These are phyloP conservation scores for Lasiosphaeris hirsuta DNA, from an alignment of 495 filamentous ascomycete genomes.

Conservation along the genomic window DNA sequence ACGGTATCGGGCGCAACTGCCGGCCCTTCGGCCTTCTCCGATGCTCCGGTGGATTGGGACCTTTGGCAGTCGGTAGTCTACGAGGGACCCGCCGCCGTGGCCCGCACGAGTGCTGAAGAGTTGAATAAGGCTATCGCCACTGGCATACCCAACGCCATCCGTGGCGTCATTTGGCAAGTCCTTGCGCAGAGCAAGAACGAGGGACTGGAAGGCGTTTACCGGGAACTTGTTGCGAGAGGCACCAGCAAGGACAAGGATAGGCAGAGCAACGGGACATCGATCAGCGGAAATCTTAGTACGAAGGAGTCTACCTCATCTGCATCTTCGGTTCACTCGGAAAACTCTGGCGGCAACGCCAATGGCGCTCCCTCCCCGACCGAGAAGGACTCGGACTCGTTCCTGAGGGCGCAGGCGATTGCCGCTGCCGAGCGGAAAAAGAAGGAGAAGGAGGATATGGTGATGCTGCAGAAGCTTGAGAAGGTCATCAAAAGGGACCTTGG, in stretches of 20 bases:
- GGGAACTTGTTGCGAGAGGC: conserved; percentile 73
- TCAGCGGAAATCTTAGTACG: conserved; percentile 38
- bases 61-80: conserved; percentile 96
- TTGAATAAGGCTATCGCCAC: conserved; percentile 86
- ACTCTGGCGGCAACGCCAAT: conserved; percentile 63
- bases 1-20: conserved; percentile 74
- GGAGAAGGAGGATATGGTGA: conserved; percentile 68
- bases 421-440: conserved; percentile 68
- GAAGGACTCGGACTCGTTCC: conserved; percentile 59
- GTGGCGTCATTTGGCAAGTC: conserved; percentile 97
- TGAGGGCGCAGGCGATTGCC: conserved; percentile 63
- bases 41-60: conserved; percentile 88
- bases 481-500: conserved; percentile 85
- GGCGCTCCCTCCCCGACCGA: conserved; percentile 57
- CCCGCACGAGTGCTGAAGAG: conserved; percentile 79
- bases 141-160: conserved; percentile 90
- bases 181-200: conserved; percentile 89
- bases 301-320: conserved; percentile 73
- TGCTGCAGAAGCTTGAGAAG: conserved; percentile 83
- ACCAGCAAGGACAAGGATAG: conserved; percentile 74
- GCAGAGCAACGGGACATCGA: conserved; percentile 47
- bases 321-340: conserved; percentile 79
- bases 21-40: conserved; percentile 62
- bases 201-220: conserved; percentile 84
- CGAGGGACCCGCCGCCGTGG: conserved; percentile 82